Evolutionary conservation across 208 protist species (phyloP).

Genomic region (Leishmania amazonensis): DNA sequence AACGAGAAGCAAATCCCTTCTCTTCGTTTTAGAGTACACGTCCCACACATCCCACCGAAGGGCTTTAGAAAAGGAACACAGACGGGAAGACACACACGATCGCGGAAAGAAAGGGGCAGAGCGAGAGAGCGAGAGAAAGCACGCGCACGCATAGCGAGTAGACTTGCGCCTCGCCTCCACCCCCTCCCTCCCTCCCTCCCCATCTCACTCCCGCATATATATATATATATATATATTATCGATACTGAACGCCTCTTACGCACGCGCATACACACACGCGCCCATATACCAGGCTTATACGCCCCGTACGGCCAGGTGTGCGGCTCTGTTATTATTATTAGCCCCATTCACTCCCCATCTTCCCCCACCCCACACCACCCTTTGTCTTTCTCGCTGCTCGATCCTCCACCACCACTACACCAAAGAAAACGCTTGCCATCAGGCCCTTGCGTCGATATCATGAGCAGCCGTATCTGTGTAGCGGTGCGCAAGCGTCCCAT

Average conservation of each 20-base stretch:
- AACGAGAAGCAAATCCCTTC: too few species aligned
- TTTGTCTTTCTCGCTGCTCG: not conserved
- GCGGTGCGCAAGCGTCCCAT: conserved; percentile 92
- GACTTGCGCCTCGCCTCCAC: not conserved
- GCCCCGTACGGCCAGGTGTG: not conserved
- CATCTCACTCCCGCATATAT: not conserved
- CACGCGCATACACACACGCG: not conserved
- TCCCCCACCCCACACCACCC: not conserved
- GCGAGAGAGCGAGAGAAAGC: not conserved
- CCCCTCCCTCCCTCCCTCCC: not conserved
- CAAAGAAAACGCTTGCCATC: not conserved
- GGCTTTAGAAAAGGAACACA: not conserved
- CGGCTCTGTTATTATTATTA: not conserved
- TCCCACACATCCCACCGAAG: not conserved
- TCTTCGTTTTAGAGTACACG: not conserved
- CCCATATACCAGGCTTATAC: not conserved
- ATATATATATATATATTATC: not conserved
- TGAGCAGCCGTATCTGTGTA: conserved; percentile 86
- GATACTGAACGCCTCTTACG: not conserved
- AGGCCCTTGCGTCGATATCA: conserved; percentile 28
- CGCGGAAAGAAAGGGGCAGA: not conserved
- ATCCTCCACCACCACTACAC: not conserved
- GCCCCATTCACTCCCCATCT: not conserved
- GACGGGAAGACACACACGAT: not conserved
- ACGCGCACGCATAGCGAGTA: not conserved